Conservation (phyloP, 352 stramenopile genomes). For the Phytophthora litchii region DNA sequence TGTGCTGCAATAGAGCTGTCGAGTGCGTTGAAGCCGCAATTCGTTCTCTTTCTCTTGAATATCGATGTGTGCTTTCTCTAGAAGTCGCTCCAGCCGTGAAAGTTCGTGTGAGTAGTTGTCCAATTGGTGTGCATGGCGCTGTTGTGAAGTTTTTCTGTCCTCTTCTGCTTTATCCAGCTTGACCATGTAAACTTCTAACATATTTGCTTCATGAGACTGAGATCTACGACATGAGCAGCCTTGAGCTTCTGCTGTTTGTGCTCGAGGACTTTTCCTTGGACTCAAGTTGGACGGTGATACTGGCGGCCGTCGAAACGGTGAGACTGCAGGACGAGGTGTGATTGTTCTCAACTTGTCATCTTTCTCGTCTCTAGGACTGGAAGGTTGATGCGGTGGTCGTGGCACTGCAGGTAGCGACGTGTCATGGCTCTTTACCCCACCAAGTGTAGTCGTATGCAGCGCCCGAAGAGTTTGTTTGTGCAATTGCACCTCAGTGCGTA, state of each 20-base stretch:
- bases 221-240: slow-evolving; percentile 10
- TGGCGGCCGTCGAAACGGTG: slow-evolving; percentile 6
- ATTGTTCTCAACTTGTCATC: background rate
- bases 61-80: slow-evolving; percentile 54
- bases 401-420: slow-evolving; percentile 16
- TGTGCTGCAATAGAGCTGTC: slow-evolving; percentile 50
- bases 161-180: slow-evolving; percentile 54
- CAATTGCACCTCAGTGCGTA: slow-evolving; percentile 50
- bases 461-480: slow-evolving; percentile 58
- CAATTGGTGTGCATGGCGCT: slow-evolving; percentile 64
- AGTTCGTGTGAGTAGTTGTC: slow-evolving; percentile 73
- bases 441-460: slow-evolving; percentile 19
- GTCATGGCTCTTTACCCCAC: slow-evolving; percentile 4
- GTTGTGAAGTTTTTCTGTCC: slow-evolving; percentile 51
- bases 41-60: slow-evolving; percentile 68
- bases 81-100: slow-evolving; percentile 67
- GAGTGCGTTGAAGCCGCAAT: slow-evolving; percentile 55
- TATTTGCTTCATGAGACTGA: slow-evolving; percentile 11
- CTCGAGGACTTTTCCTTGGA: slow-evolving; percentile 12
- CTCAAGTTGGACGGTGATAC: slow-evolving; percentile 9
- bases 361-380: slow-evolving; percentile 18
- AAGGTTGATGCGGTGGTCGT: slow-evolving; percentile 11
- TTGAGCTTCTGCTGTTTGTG: slow-evolving; percentile 12
- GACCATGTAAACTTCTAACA: slow-evolving; percentile 32
- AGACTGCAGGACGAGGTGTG: slow-evolving; percentile 3